A percentile compares a stretch with the other conserved stretches of the same genome.
Conservation (phyloP, 495 filamentous ascomycete species). For the Evansstolkia leycettana region DNA sequence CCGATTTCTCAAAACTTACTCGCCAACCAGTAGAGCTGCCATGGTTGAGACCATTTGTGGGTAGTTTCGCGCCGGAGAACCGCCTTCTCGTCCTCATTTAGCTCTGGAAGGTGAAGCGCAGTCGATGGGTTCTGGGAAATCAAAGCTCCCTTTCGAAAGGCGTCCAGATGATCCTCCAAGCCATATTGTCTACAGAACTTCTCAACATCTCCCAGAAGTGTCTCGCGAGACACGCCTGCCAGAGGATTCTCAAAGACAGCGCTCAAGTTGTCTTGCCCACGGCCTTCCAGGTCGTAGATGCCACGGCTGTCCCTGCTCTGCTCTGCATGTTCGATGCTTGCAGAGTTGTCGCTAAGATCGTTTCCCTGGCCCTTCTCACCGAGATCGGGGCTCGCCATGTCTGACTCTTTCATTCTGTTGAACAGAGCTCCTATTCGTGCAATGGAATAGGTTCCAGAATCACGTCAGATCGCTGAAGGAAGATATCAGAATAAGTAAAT, state of each 20-base stretch:
- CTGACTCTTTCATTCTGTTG: no score
- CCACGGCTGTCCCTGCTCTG: not conserved
- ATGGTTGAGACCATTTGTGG: conserved; percentile 47
- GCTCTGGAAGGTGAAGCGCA: conserved; percentile 26
- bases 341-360: conserved; percentile 1
- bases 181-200: conserved; percentile 32
- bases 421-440: no score
- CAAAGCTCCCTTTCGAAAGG: conserved; percentile 41
- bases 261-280: conserved; percentile 11
- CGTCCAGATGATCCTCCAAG: conserved; percentile 28
- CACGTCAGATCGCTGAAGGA: no score
- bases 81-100: conserved; percentile 33
- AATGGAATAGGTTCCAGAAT: no score
- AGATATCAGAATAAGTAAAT: no score
- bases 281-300: conserved; percentile 13
- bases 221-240: conserved; percentile 31
- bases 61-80: conserved; percentile 32
- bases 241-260: conserved; percentile 39
- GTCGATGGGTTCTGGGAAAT: conserved; percentile 34
- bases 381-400: no score
- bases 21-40: conserved; percentile 42
- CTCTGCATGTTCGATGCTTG: conserved; percentile 5
- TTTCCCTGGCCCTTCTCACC: no score
- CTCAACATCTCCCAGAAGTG: conserved; percentile 37
- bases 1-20: conserved; percentile 20